Evolutionary conservation across 805 yeast species (phyloP), one percentile per base, ranked within the genome.

Genomic region (Yamadazyma paraphyllophila): DNA sequence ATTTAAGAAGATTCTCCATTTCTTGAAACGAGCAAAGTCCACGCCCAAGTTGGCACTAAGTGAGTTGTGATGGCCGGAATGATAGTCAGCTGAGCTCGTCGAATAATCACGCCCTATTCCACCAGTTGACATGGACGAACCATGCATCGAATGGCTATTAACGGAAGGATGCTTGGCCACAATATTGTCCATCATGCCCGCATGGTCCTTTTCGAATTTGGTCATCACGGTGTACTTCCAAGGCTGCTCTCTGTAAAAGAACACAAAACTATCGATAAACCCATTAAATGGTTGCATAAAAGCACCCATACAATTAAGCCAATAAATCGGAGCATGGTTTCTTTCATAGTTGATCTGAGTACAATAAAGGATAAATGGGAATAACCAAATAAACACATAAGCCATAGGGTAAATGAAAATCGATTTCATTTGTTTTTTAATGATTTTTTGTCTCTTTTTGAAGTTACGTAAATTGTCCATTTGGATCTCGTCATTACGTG

Each of bases 321-420:
- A 84, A 48, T 75, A 74, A 7, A 78, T 71, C 2, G 85, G 80
- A 1, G 80, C 78, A 48, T 75, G 70, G 1, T 49, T 36, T 15
- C 73, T 60, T 46, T 77, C 81, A 53, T 74, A 67, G 32, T 71
- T 67, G 53, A 76, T 69, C 56, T 78, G 81, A 8, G 88, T 72
- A 45, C 81, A 71, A 55, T 85, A 86, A 30, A 80, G 71, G 4
- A 83, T 76, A 49, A 88, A 77, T 1, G 97, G 97, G 52, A 86
- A 83, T 15, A 84, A 58, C 97, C 97, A 90, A 39, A 89, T 64
- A 24, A 85, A 71, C 47, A 88, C 73, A 62, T 88, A 90, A 2
- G 96, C 85, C 35, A 85, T 67, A 2, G 97, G 97, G 60, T 90
- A 90, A 38, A 90, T 73, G 63, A 90, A 88, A 39, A 90, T 83